Percentiles rank a stretch among this genome's conserved stretches.
phyloP scores from a whole-genome alignment of 2,329 filamentous ascomycete genomes.

The Pestalotiopsis sp. region DNA sequence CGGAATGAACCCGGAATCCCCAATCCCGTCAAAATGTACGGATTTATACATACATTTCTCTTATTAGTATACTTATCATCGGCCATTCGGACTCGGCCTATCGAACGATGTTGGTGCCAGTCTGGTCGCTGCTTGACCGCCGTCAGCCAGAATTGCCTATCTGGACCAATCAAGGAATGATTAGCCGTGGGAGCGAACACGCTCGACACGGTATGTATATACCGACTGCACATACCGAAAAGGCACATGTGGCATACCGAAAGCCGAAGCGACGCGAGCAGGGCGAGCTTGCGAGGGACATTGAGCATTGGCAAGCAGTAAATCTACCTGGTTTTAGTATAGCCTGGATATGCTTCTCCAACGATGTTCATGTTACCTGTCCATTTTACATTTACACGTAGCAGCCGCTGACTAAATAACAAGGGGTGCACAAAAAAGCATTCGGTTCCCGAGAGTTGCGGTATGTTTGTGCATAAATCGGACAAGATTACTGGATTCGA shows the following conservation, averaged over 20 bases:
- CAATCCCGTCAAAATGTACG: background rate
- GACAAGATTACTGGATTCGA: background rate
- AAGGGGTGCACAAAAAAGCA: no score
- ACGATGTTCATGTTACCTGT: background rate
- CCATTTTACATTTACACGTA: no score
- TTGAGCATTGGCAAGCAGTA: background rate
- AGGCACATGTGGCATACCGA: background rate
- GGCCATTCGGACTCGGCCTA: slow-evolving; percentile 3
- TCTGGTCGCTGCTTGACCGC: background rate
- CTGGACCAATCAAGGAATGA: background rate
- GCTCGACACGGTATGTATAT: no score
- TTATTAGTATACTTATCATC: background rate
- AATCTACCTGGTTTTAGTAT: background rate
- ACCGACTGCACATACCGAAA: background rate
- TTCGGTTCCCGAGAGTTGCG: no score
- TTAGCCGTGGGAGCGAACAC: background rate
- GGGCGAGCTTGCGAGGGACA: no score
- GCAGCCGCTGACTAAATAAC: no score
- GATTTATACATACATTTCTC: background rate
- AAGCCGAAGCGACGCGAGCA: background rate
- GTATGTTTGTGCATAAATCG: background rate
- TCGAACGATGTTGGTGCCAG: background rate
- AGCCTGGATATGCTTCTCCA: background rate
- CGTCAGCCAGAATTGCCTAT: background rate
- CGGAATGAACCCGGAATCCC: slow-evolving; percentile 5